phyloP scores from a whole-genome alignment of 2,329 filamentous ascomycete species.

The Beauveria pseudobassiana region DNA sequence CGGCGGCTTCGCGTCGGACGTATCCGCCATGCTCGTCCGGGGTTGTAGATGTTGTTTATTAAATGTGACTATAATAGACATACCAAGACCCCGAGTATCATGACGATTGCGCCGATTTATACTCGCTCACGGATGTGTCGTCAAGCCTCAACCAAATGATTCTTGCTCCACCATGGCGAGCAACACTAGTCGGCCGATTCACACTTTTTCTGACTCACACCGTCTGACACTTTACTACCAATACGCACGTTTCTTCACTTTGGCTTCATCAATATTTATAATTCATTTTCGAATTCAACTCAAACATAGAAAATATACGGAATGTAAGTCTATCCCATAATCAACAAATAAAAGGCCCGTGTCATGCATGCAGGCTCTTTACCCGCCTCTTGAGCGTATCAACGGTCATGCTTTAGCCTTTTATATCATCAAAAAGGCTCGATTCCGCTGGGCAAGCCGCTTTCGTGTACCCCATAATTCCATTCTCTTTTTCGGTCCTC shows the following conservation, averaged over 20 bases:
- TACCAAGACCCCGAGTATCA: not conserved
- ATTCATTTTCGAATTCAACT: no score
- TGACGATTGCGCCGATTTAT: not conserved
- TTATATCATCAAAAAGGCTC: constrained; percentile 3
- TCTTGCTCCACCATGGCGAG: not conserved
- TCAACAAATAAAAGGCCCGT: constrained; percentile 6
- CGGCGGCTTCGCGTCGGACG: not conserved
- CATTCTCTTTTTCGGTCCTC: not conserved
- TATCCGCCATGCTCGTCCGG: not conserved
- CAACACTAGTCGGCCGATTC: not conserved
- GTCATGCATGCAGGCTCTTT: constrained; percentile 9
- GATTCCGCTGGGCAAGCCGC: not conserved
- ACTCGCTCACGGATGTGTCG: not conserved
- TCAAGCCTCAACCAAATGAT: not conserved
- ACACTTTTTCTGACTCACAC: constrained; percentile 1
- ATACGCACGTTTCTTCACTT: not conserved
- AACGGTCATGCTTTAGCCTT: not conserved
- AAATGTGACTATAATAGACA: no score
- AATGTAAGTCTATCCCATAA: constrained; percentile 9
- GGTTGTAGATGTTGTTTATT: no score
- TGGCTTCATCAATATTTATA: not conserved
- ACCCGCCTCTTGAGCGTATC: constrained; percentile 4
- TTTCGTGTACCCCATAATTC: not conserved
- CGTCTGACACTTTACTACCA: not conserved
- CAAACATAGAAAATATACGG: not conserved